A percentile compares a stretch with the other conserved stretches of the same genome.
phyloP scores from a whole-genome alignment of 257 asterid species.

The Forsythia viridissima region DNA sequence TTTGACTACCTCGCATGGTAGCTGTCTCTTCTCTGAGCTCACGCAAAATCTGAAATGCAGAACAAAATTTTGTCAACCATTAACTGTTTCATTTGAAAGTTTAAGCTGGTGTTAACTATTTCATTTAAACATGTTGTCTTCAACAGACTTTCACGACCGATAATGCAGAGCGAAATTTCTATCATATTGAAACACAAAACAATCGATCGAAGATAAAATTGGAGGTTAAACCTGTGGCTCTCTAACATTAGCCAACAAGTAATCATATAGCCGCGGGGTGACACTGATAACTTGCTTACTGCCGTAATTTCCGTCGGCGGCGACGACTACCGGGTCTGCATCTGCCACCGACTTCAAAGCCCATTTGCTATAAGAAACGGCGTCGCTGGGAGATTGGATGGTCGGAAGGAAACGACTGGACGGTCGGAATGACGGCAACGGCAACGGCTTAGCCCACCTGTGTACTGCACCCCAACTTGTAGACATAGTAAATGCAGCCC shows the following conservation, averaged over 20 bases:
- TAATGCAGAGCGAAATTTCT: not conserved
- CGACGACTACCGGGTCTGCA: constrained; percentile 38
- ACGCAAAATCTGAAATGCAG: constrained; percentile 57
- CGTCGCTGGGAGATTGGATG: constrained; percentile 16
- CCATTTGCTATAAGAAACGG: constrained; percentile 16
- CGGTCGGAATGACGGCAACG: constrained; percentile 21
- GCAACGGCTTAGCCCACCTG: constrained; percentile 28
- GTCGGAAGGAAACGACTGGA: constrained; percentile 17
- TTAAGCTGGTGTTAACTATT: not conserved
- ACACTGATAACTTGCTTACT: constrained; percentile 78
- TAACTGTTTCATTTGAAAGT: not conserved
- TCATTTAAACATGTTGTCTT: not conserved
- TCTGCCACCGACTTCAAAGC: constrained; percentile 43
- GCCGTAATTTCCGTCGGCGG: constrained; percentile 60
- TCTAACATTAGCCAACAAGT: constrained; percentile 75
- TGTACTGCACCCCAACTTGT: constrained; percentile 30
- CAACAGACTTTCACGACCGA: not conserved
- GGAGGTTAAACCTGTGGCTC: constrained; percentile 67
- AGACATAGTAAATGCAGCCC: constrained; percentile 30
- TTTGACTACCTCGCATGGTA: constrained; percentile 78
- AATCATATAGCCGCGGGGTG: constrained; percentile 68
- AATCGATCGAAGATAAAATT: not conserved
- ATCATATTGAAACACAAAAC: not conserved
- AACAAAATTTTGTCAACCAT: not conserved
- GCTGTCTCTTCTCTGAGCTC: constrained; percentile 97